Conservation (phyloP, 1,284 basidiomycete genomes). For the Termitomyces sp. region DNA sequence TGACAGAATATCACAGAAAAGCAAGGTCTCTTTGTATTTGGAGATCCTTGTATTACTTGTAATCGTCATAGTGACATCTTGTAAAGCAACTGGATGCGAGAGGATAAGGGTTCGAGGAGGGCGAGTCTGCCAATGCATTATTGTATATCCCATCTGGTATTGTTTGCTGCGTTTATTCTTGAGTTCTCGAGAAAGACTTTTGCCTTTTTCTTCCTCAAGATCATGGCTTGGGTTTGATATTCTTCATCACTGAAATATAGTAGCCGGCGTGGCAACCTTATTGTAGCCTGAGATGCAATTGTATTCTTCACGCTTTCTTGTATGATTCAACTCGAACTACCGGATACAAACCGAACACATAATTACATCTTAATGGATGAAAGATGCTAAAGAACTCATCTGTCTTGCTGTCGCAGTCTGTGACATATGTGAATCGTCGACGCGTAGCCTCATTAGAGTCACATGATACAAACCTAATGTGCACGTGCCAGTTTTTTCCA, state of each 20-base stretch:
- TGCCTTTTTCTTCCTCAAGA: neutral
- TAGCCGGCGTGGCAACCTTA: neutral
- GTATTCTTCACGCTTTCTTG: neutral
- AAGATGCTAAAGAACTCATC: too few relatives aligned
- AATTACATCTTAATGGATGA: neutral
- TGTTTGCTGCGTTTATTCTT: neutral
- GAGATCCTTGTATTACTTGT: neutral
- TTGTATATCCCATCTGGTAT: neutral
- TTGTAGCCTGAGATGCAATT: neutral
- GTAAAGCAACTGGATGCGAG: neutral
- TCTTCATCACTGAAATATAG: too few relatives aligned
- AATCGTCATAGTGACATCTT: neutral
- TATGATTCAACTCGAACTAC: neutral
- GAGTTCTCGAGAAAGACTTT: neutral
- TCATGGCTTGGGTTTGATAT: too few relatives aligned
- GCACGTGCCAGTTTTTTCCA: slow-evolving; percentile 12
- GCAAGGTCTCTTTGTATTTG: neutral
- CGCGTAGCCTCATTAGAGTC: slow-evolving; percentile 1
- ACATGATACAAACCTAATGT: slow-evolving; percentile 2
- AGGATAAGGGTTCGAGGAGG: too few relatives aligned
- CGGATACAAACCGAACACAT: too few relatives aligned
- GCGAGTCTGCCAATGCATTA: neutral
- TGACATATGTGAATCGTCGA: neutral
- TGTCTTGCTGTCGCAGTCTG: too few relatives aligned
- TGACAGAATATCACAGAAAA: slow-evolving; percentile 8